Conservation (phyloP, 169 alveolate genomes). For the Plasmodium adleri region DNA sequence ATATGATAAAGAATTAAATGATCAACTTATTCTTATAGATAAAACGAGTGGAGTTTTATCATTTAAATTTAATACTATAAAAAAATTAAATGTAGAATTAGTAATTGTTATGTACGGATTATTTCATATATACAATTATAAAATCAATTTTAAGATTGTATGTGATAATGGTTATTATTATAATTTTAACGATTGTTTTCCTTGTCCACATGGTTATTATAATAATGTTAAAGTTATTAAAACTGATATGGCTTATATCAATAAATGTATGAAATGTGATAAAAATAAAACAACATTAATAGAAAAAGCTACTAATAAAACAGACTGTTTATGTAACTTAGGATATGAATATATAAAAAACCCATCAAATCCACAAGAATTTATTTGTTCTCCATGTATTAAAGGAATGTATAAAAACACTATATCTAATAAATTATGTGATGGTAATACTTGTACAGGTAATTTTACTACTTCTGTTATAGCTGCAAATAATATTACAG, state of each 20-base stretch:
- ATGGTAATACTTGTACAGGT: conserved; percentile 74
- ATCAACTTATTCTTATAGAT: conserved; percentile 24
- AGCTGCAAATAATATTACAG: conserved; percentile 76
- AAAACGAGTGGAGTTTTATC: conserved; percentile 57
- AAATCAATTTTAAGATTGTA: conserved; percentile 29
- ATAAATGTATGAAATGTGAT: conserved; percentile 78
- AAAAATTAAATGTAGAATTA: conserved; percentile 6
- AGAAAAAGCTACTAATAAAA: conserved; percentile 44
- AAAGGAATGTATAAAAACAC: conserved; percentile 78
- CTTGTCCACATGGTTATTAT: conserved; percentile 85
- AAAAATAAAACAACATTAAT: conserved; percentile 79
- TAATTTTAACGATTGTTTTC: conserved; percentile 78
- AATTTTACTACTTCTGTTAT: conserved; percentile 63
- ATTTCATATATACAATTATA: conserved; percentile 35
- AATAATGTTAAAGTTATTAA: conserved; percentile 80
- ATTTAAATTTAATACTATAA: conserved; percentile 21
- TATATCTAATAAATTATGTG: conserved; percentile 77
- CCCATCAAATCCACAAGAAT: conserved; percentile 22
- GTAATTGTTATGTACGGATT: conserved; percentile 73
- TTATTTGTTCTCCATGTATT: conserved; percentile 56
- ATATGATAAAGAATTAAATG: conserved; percentile 36
- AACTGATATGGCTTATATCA: conserved; percentile 36
- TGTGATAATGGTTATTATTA: conserved; percentile 79
- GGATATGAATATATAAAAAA: conserved; percentile 77
- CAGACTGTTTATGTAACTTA: conserved; percentile 78